Conservation (phyloP, 1,284 basidiomycete species). For the Cystobasidium pallidum region DNA sequence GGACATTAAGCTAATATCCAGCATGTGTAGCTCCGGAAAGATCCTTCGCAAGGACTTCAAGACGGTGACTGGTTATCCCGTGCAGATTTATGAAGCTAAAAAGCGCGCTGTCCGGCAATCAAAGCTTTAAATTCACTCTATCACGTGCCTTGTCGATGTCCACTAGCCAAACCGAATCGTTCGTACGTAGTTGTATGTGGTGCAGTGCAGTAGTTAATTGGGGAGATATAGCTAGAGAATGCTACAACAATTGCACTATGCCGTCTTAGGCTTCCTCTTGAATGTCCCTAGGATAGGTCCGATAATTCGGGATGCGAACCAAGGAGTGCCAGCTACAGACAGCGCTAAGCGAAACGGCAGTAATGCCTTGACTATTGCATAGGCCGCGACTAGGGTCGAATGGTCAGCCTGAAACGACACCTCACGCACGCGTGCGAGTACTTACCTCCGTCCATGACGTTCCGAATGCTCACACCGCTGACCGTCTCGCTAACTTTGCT, state of each 20-base stretch:
- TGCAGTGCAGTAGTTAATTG: not conserved
- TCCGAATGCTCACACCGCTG: slow-evolving; percentile 39
- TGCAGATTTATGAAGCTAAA: slow-evolving; percentile 40
- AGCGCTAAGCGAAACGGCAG: slow-evolving; percentile 34
- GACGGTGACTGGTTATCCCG: slow-evolving; percentile 24
- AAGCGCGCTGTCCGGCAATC: slow-evolving; percentile 37
- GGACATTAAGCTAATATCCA: not conserved
- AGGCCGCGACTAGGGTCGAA: slow-evolving; percentile 17
- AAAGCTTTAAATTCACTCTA: slow-evolving; percentile 14
- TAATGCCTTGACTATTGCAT: slow-evolving; percentile 40
- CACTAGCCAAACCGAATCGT: too few relatives aligned
- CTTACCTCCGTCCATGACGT: slow-evolving; percentile 43
- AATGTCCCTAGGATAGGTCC: slow-evolving; percentile 19
- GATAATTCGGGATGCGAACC: slow-evolving; percentile 38
- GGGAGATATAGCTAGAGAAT: not conserved
- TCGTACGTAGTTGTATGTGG: too few relatives aligned
- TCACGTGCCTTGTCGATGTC: too few relatives aligned
- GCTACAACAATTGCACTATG: not conserved
- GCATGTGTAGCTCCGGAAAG: slow-evolving; percentile 32
- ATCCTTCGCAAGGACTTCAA: slow-evolving; percentile 40
- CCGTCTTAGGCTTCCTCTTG: slow-evolving; percentile 18
- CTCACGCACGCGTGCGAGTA: too few relatives aligned
- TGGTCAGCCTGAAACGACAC: not conserved
- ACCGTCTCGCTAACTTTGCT: slow-evolving; percentile 43
- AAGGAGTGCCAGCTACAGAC: slow-evolving; percentile 28